Base-by-base conservation (phyloP, 371 early-diverging fungal genomes). In the Funneliformis caledonium region DNA sequence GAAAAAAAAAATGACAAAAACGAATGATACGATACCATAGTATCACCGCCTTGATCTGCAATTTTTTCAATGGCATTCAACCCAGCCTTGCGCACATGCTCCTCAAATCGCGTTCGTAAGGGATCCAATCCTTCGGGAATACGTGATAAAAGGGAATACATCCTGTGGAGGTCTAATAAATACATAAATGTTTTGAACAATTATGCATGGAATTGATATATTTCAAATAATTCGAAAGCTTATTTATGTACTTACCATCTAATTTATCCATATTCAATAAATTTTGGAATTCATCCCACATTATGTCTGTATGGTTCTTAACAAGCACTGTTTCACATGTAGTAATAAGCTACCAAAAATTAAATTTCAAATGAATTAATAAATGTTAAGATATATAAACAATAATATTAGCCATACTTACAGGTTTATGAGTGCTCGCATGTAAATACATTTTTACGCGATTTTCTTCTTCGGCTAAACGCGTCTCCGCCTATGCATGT, bases 391-490 rank as follows among this genome's bases (percentile, higher is more conserved):
- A 14, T 50, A 50, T 64, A 4, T 26, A 64, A 37, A 2, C 1
- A 33, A 69, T 37, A 37, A 37, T 2, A 31, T 70, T 43, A 70
- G 12, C n/a, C 1, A 42, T 48, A 78, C 85, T 70, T 82, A 90
- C 88, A 48, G 95, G 92, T 75, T 91, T 89, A 65, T 91, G 87
- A 8, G 97, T 96, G 56, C 92, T 89, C 67, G 91, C 91, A 84
- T 97, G 96, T 43, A 98, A 88, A 82, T 95, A 97, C 83, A 92
- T 88, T 83, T 94, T 90, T 7, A 97, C 94, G 37, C 98, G 94
- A 37, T 88, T 88, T 82, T 97, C 95, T 85, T 98, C 98, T 83
- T 97, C 97, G 19, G 87, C 86, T 81, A 98, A 86, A 65, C 97
- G 92, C 12, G 89, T 83, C 80, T 96, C 95, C 3, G 96, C 95